Conservation (phyloP, 2,329 filamentous ascomycete species). For the Colletotrichum sp. region DNA sequence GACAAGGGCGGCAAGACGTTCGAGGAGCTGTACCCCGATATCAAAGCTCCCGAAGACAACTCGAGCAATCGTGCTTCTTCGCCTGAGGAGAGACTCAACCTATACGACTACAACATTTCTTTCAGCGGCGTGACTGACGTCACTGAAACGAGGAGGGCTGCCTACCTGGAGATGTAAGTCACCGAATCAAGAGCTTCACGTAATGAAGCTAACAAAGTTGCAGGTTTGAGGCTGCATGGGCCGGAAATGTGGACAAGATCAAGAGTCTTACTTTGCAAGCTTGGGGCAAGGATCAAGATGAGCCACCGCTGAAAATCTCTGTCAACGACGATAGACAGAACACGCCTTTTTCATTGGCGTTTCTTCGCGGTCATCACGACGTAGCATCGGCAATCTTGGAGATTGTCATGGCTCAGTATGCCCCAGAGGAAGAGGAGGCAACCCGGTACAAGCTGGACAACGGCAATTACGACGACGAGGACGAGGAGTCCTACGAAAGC, state of each 20-base stretch:
- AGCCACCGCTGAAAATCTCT: conserved; percentile 69
- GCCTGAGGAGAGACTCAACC: conserved; percentile 28
- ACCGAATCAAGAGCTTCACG: not conserved
- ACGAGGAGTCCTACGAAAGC: conserved; percentile 35
- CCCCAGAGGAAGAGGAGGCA: conserved; percentile 57
- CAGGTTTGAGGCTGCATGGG: conserved; percentile 77
- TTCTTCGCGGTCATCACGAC: conserved; percentile 68
- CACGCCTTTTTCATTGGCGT: conserved; percentile 71
- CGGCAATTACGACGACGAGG: conserved; percentile 39
- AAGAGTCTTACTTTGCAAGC: conserved; percentile 66
- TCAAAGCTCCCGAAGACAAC: conserved; percentile 30
- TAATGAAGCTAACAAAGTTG: conserved; percentile 25
- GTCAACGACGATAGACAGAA: conserved; percentile 56
- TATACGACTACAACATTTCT: conserved; percentile 54
- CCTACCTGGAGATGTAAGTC: conserved; percentile 68
- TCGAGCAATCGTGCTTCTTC: not conserved
- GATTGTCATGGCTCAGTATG: conserved; percentile 73
- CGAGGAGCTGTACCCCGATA: conserved; percentile 64
- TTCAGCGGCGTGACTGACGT: conserved; percentile 61
- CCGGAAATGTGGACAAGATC: conserved; percentile 69
- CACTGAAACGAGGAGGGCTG: conserved; percentile 58
- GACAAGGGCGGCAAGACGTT: conserved; percentile 71
- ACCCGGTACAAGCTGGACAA: conserved; percentile 53
- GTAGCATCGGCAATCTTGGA: conserved; percentile 71
- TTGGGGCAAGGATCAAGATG: conserved; percentile 59